A percentile compares a stretch with the other conserved stretches of the same genome.
Conservation (phyloP, 2,329 filamentous ascomycete species). For the Xylaria arbuscula region DNA sequence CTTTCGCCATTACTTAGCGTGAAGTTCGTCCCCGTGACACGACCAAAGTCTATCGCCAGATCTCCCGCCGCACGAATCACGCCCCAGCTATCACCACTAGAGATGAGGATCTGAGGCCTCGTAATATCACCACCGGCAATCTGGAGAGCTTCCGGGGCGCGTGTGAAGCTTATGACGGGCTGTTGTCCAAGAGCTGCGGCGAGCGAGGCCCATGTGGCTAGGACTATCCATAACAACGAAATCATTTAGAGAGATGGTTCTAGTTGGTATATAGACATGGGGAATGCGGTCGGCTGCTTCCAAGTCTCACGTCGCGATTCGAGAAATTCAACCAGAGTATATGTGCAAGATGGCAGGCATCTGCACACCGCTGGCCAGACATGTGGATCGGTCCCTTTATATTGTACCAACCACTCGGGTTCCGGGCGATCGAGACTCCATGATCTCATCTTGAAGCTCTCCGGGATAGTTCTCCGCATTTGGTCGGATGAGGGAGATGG, state of each 20-base stretch:
- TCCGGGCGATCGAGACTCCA: neutral
- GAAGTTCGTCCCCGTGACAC: slow-evolving; percentile 74
- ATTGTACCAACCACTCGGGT: slow-evolving; percentile 19
- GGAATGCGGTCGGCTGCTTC: neutral
- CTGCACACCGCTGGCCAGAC: slow-evolving; percentile 4
- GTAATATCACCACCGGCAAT: slow-evolving; percentile 44
- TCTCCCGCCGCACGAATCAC: slow-evolving; percentile 75
- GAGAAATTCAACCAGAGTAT: neutral
- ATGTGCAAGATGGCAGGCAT: neutral
- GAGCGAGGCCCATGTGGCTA: slow-evolving; percentile 34
- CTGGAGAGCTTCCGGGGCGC: slow-evolving; percentile 41
- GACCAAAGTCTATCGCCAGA: slow-evolving; percentile 74
- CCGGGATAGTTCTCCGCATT: slow-evolving; percentile 32
- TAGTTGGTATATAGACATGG: neutral
- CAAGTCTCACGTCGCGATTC: neutral
- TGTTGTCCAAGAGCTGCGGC: slow-evolving; percentile 46
- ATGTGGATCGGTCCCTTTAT: slow-evolving; percentile 23
- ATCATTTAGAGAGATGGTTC: slow-evolving; percentile 18
- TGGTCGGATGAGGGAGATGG: slow-evolving; percentile 16
- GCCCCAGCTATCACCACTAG: slow-evolving; percentile 71
- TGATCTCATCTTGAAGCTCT: neutral
- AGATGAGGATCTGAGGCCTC: slow-evolving; percentile 61
- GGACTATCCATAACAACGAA: slow-evolving; percentile 24
- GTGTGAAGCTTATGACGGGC: slow-evolving; percentile 47
- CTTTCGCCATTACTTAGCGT: slow-evolving; percentile 64